Evolutionary conservation across 129 eudicot species (phyloP).

Genomic region (Pittosporum tobira): DNA sequence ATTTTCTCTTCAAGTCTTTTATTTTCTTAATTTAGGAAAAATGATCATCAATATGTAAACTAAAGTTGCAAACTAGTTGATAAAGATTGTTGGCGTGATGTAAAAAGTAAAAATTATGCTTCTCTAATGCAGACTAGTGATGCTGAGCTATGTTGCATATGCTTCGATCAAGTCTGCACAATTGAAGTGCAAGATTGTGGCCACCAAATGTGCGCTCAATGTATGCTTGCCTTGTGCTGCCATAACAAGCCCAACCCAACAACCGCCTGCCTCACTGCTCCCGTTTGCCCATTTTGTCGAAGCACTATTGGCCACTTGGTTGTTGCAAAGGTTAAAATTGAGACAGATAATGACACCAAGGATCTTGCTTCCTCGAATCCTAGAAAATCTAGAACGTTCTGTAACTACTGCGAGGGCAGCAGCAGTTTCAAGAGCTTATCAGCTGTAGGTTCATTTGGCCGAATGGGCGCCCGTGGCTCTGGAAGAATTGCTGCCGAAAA

Average conservation of each 20-base stretch:
- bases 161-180: constrained; percentile 92
- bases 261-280: constrained; percentile 47
- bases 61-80: too few species aligned
- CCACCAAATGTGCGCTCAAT: constrained; percentile 97
- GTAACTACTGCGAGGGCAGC: constrained; percentile 38
- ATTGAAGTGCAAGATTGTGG: constrained; percentile 96
- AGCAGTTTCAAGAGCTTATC: constrained; percentile 44
- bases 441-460: constrained; percentile 26
- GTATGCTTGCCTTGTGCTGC: constrained; percentile 91
- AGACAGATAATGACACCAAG: constrained; percentile 6
- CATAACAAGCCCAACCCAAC: constrained; percentile 92
- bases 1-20: not conserved
- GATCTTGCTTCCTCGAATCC: constrained; percentile 24
- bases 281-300: constrained; percentile 95
- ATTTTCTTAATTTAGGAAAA: not conserved
- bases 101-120: too few species aligned
- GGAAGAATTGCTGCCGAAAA: constrained; percentile 30
- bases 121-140: constrained; percentile 60
- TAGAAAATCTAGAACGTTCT: constrained; percentile 27
- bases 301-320: constrained; percentile 69
- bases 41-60: too few species aligned
- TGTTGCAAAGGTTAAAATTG: constrained; percentile 2
- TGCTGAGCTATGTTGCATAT: constrained; percentile 82
- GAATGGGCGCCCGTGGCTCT: constrained; percentile 29
- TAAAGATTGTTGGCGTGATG: too few species aligned